These are phyloP conservation scores for Penicillium sp. DNA, from an alignment of 2,329 filamentous ascomycete species.

Conservation along the genomic window DNA sequence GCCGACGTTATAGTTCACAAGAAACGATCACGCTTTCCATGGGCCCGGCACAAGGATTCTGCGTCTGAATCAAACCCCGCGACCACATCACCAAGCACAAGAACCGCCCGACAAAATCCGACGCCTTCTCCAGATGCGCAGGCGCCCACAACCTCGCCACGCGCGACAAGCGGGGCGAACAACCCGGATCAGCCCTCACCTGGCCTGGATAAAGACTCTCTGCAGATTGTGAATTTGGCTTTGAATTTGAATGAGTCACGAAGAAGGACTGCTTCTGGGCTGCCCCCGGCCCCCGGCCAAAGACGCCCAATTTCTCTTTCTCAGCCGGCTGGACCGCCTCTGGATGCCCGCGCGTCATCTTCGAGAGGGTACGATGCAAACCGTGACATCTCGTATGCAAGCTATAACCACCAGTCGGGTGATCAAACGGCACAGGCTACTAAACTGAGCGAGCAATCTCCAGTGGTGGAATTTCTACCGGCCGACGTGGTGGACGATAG, in stretches of 20 bases:
- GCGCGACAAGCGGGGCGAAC: slow-evolving; percentile 8
- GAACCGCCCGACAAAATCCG: slow-evolving; percentile 8
- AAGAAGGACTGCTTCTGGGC: slow-evolving; percentile 56
- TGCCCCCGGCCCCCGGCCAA: slow-evolving; percentile 46
- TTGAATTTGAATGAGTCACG: slow-evolving; percentile 75
- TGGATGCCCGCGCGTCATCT: slow-evolving; percentile 18
- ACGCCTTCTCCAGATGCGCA: slow-evolving; percentile 10
- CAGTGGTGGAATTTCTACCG: slow-evolving; percentile 28
- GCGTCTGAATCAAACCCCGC: slow-evolving; percentile 29
- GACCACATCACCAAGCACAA: slow-evolving; percentile 6
- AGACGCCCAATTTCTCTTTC: slow-evolving; percentile 30
- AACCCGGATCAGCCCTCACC: slow-evolving; percentile 17
- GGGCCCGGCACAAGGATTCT: slow-evolving; percentile 31
- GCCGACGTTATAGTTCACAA: slow-evolving; percentile 31
- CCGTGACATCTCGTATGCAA: slow-evolving; percentile 15
- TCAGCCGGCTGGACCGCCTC: slow-evolving; percentile 17
- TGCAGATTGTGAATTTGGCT: slow-evolving; percentile 89
- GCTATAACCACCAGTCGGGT: slow-evolving; percentile 23
- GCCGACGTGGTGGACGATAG: slow-evolving; percentile 27
- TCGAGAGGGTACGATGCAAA: slow-evolving; percentile 13
- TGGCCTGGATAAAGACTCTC: slow-evolving; percentile 65
- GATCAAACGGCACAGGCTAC: slow-evolving; percentile 17
- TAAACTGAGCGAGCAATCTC: slow-evolving; percentile 14
- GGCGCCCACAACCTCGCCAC: slow-evolving; percentile 13
- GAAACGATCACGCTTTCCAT: slow-evolving; percentile 33